Conservation (phyloP, 495 filamentous ascomycete genomes). For the Daldinia decipiens region DNA sequence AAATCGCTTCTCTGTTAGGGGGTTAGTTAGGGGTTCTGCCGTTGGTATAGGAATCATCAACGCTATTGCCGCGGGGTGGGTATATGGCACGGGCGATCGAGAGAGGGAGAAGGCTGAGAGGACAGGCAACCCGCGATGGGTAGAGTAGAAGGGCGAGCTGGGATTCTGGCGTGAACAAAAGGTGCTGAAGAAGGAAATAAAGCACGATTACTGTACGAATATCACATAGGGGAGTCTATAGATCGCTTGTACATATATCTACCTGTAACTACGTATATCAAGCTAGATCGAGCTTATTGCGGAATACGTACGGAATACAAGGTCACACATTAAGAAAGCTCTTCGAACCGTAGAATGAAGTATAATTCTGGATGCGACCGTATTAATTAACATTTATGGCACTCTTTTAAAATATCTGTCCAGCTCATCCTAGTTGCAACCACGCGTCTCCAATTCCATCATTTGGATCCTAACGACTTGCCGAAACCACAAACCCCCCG, state of each 20-base stretch:
- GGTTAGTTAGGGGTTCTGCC: slow-evolving; percentile 74
- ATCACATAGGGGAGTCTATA: neutral
- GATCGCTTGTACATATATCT: neutral
- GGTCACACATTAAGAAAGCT: neutral
- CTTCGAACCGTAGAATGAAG: neutral
- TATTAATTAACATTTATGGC: neutral
- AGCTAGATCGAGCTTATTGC: neutral
- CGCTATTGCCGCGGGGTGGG: slow-evolving; percentile 72
- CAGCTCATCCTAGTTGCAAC: neutral
- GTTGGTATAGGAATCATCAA: slow-evolving; percentile 78
- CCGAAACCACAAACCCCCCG: neutral
- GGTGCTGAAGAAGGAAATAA: neutral
- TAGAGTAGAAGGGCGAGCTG: slow-evolving; percentile 20
- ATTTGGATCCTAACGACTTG: neutral
- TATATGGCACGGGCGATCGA: slow-evolving; percentile 73
- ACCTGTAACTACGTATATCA: neutral
- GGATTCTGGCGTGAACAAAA: neutral
- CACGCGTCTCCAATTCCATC: neutral
- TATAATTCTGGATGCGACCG: neutral
- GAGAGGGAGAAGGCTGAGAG: slow-evolving; percentile 58
- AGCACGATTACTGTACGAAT: neutral
- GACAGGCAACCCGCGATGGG: slow-evolving; percentile 60
- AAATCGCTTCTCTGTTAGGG: slow-evolving; percentile 72
- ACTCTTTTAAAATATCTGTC: neutral
- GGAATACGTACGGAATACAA: neutral